phyloP scores from a whole-genome alignment of 192 early-diverging fungal species.

The Coemansia sp. region DNA sequence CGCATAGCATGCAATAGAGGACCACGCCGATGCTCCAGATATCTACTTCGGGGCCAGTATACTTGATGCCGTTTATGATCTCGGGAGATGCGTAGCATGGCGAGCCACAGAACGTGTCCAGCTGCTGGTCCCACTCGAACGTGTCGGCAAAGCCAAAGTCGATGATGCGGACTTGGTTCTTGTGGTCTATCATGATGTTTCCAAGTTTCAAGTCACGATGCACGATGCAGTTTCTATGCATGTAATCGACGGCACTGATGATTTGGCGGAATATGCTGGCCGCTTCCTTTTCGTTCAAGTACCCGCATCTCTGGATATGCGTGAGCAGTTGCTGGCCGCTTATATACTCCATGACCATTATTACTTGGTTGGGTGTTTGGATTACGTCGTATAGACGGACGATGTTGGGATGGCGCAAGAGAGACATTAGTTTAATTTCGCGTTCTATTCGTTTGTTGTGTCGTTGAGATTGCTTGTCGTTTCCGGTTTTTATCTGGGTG shows the following conservation, averaged over 20 bases:
- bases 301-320: slow-evolving; percentile 72
- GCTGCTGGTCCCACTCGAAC: slow-evolving; percentile 51
- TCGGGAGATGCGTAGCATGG: slow-evolving; percentile 84
- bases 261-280: slow-evolving; percentile 77
- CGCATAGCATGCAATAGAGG: slow-evolving; percentile 78
- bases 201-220: slow-evolving; percentile 83
- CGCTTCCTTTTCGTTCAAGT: slow-evolving; percentile 78
- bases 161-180: slow-evolving; percentile 75
- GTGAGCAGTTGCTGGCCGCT: slow-evolving; percentile 82
- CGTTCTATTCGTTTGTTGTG: slow-evolving; percentile 76
- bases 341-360: slow-evolving; percentile 83
- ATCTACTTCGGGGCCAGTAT: slow-evolving; percentile 83
- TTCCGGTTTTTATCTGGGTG: slow-evolving; percentile 44
- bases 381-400: slow-evolving; percentile 81
- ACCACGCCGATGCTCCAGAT: slow-evolving; percentile 87
- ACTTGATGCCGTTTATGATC: slow-evolving; percentile 74
- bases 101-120: slow-evolving; percentile 59
- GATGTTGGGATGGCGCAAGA: slow-evolving; percentile 86
- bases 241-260: slow-evolving; percentile 73
- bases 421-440: slow-evolving; percentile 74
- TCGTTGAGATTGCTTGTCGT: slow-evolving; percentile 53
- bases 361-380: slow-evolving; percentile 73
- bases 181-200: slow-evolving; percentile 75
- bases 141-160: slow-evolving; percentile 86
- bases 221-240: slow-evolving; percentile 62